These are phyloP conservation scores for Haematococcus sp. DNA, from an alignment of 139 green algal genomes.

Conservation along the genomic window DNA sequence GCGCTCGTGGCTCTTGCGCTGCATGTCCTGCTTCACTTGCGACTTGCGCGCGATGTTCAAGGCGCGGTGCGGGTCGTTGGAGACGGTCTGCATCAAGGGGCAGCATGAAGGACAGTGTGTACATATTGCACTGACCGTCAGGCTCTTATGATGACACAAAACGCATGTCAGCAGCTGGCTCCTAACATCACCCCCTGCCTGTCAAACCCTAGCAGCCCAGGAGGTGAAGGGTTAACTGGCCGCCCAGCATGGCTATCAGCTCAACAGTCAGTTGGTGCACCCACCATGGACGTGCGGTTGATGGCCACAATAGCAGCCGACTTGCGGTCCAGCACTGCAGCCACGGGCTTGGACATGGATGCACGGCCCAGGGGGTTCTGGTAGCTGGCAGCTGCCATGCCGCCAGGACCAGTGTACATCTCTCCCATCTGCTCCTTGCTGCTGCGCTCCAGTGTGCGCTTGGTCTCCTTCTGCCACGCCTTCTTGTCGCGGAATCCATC, in stretches of 20 bases:
- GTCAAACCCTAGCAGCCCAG: no score
- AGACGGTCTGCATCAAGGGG: neutral
- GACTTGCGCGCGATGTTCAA: conserved; percentile 28
- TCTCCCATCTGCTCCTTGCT: conserved; percentile 34
- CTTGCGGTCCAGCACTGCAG: conserved; percentile 35
- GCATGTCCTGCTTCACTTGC: no score
- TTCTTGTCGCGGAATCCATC: conserved; percentile 63
- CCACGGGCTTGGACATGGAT: conserved; percentile 36
- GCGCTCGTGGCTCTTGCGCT: no score
- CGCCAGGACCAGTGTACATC: neutral
- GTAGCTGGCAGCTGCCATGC: conserved; percentile 25
- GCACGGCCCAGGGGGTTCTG: conserved; percentile 53
- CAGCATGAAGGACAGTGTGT: no score
- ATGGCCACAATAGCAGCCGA: conserved; percentile 36
- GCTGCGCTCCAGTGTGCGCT: conserved; percentile 11
- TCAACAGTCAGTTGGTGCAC: no score
- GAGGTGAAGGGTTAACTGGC: no score
- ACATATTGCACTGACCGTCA: no score
- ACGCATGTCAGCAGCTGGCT: no score
- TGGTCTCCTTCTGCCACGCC: conserved; percentile 1
- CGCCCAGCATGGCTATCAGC: no score
- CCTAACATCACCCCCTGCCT: no score
- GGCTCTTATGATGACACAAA: no score
- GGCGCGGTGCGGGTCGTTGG: conserved; percentile 28
- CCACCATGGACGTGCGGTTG: conserved; percentile 19